Percentiles rank a stretch among this genome's conserved stretches.
Conservation (phyloP, 23 red algal genomes). For the Cyanidioschyzon merolae region DNA sequence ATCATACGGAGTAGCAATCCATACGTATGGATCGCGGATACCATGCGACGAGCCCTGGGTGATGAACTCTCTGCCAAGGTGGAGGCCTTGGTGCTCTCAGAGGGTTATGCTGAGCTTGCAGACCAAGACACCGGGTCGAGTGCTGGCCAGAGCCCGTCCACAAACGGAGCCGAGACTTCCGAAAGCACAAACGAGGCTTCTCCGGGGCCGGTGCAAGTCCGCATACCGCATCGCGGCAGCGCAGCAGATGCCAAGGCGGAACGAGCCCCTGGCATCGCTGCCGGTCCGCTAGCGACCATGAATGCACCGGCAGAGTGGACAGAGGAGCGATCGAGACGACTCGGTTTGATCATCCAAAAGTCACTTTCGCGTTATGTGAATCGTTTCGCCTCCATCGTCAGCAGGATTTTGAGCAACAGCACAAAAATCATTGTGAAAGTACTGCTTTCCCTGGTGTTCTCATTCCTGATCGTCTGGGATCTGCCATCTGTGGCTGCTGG, state of each 20-base stretch:
- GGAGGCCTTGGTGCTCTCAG: constrained; percentile 62
- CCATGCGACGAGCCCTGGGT: constrained; percentile 62
- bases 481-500: constrained; percentile 45
- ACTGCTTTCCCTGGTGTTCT: constrained; percentile 70
- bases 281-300: too few species aligned
- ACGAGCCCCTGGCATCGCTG: not conserved
- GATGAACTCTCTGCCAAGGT: constrained; percentile 74
- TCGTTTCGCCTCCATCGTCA: constrained; percentile 46
- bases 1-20: constrained; percentile 79
- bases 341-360: constrained; percentile 86
- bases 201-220: not conserved
- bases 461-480: constrained; percentile 93
- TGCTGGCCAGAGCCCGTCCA: not conserved
- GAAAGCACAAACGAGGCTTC: not conserved
- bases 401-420: constrained; percentile 44
- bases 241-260: not conserved
- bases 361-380: constrained; percentile 54
- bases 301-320: constrained; percentile 35
- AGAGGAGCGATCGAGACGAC: constrained; percentile 54
- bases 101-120: not conserved
- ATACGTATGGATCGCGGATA: constrained; percentile 84
- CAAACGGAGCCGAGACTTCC: constrained; percentile 33
- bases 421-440: constrained; percentile 75
- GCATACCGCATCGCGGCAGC: not conserved
- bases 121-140: not conserved